These are phyloP conservation scores for Cryptococcus maquisensis DNA, from an alignment of 1,284 basidiomycete genomes.

Conservation along the genomic window DNA sequence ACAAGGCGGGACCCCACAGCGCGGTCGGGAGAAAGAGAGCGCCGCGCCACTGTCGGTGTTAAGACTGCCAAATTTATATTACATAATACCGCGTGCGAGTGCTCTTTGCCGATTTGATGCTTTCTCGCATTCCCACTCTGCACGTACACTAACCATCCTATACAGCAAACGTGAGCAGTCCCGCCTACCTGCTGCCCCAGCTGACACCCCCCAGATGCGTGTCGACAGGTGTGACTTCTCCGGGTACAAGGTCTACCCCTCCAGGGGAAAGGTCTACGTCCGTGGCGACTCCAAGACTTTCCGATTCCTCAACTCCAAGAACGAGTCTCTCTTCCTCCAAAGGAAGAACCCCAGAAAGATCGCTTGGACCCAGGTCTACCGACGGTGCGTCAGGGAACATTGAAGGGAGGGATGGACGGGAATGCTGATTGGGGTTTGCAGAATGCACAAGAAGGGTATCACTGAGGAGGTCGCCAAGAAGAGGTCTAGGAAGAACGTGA, in stretches of 20 bases:
- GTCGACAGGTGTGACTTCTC: slow-evolving; percentile 96
- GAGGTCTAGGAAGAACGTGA: slow-evolving; percentile 92
- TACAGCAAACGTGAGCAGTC: too few relatives aligned
- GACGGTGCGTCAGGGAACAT: slow-evolving; percentile 50
- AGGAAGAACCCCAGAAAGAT: slow-evolving; percentile 99
- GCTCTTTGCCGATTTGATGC: too few relatives aligned
- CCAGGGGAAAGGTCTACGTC: slow-evolving; percentile 92
- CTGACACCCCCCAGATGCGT: slow-evolving; percentile 59
- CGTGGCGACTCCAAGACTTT: slow-evolving; percentile 96
- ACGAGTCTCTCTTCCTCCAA: slow-evolving; percentile 94
- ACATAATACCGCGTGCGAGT: too few relatives aligned
- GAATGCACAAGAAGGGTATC: slow-evolving; percentile 99
- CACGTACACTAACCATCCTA: neutral
- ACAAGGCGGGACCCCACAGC: too few relatives aligned
- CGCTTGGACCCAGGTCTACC: slow-evolving; percentile 95
- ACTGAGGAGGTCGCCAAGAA: slow-evolving; percentile 99
- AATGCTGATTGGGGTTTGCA: slow-evolving; percentile 8
- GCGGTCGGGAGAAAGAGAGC: too few relatives aligned
- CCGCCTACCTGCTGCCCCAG: too few relatives aligned
- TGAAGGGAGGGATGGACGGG: too few relatives aligned
- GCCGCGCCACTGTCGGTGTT: too few relatives aligned
- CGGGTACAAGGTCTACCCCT: slow-evolving; percentile 92
- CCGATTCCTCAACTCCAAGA: slow-evolving; percentile 86
- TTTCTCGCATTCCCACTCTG: neutral
- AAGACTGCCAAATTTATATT: too few relatives aligned